Percentiles rank a stretch among this genome's conserved stretches.
Evolutionary conservation across 805 yeast species (phyloP).

Genomic region (Metschnikowia noctiluminum): DNA sequence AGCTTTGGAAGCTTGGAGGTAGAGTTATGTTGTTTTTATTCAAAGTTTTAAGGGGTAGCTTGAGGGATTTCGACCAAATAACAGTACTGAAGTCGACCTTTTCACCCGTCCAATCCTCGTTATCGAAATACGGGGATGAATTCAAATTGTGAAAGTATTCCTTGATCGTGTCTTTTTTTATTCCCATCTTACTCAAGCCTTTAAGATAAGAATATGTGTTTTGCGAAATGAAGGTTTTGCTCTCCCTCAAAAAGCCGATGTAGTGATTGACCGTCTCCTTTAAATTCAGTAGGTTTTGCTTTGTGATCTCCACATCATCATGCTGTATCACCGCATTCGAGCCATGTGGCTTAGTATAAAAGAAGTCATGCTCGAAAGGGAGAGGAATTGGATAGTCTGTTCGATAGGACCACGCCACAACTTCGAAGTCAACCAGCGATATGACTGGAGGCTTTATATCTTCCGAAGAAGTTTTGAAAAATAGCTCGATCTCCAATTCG

Average conservation of each 20-base stretch:
- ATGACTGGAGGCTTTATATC: constrained; percentile 32
- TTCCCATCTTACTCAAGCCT: constrained; percentile 35
- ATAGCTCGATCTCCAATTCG: constrained; percentile 25
- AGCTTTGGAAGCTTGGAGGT: constrained; percentile 61
- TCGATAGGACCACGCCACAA: constrained; percentile 40
- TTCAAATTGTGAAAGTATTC: constrained; percentile 34
- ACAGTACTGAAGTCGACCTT: constrained; percentile 25
- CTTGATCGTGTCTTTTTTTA: constrained; percentile 39
- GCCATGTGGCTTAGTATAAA: constrained; percentile 29
- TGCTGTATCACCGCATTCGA: constrained; percentile 16
- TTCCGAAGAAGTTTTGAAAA: constrained; percentile 25
- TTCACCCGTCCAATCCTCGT: constrained; percentile 29
- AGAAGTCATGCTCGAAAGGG: constrained; percentile 39
- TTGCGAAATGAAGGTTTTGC: constrained; percentile 30
- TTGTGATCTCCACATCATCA: constrained; percentile 31
- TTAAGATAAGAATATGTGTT: constrained; percentile 35
- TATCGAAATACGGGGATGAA: constrained; percentile 17
- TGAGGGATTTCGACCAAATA: constrained; percentile 31
- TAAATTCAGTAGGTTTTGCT: constrained; percentile 33
- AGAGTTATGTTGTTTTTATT: constrained; percentile 48
- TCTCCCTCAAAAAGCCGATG: constrained; percentile 34
- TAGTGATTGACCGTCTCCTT: constrained; percentile 34
- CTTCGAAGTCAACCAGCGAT: constrained; percentile 30
- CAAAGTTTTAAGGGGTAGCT: constrained; percentile 39
- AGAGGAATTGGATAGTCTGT: constrained; percentile 42